phyloP scores from a whole-genome alignment of 169 alveolate species.

The Plasmodium reichenowi region DNA sequence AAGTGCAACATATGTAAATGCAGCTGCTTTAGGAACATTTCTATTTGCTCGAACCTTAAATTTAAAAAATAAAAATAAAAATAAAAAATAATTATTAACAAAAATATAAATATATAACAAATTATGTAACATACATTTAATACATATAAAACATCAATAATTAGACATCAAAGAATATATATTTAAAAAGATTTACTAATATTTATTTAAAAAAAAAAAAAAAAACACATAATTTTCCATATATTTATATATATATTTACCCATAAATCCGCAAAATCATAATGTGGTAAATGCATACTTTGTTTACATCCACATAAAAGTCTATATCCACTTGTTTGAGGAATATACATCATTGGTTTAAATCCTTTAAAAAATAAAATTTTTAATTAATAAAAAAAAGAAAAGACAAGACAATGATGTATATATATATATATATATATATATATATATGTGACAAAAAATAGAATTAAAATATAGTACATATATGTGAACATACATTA shows the following conservation, averaged over 20 bases:
- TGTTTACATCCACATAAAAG: slow-evolving; percentile 87
- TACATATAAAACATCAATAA: no score
- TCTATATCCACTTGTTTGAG: slow-evolving; percentile 84
- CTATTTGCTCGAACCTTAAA: slow-evolving; percentile 80
- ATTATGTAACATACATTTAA: no score
- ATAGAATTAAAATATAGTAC: no score
- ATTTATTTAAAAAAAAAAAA: neutral
- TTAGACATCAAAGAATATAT: no score
- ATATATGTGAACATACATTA: no score
- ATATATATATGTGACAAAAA: neutral
- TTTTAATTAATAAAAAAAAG: neutral
- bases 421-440: neutral
- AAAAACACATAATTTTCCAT: neutral
- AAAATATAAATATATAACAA: no score
- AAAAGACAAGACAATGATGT: neutral
- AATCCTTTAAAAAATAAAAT: slow-evolving; percentile 74
- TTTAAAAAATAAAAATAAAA: neutral
- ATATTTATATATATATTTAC: slow-evolving; percentile 72
- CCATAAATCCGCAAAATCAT: slow-evolving; percentile 87
- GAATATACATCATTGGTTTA: slow-evolving; percentile 88
- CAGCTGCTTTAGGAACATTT: slow-evolving; percentile 86
- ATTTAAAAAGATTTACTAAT: no score
- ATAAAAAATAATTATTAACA: neutral
- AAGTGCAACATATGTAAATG: slow-evolving; percentile 82
- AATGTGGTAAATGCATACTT: slow-evolving; percentile 82